phyloP scores from a whole-genome alignment of 768 basidiomycete species.

The Boletus insuetus region DNA sequence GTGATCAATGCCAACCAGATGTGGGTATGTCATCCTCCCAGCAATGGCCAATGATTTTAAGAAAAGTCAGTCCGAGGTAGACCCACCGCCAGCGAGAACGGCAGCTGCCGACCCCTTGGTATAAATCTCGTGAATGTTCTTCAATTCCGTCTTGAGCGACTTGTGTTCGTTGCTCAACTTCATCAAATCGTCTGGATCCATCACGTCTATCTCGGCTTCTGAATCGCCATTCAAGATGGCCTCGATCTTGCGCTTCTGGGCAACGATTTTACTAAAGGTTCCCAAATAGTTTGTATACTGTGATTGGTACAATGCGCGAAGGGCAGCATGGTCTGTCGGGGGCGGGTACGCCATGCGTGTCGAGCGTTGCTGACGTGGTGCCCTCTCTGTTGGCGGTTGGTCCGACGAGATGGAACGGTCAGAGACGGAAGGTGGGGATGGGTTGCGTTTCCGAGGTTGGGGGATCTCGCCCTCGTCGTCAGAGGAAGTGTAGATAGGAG shows the following conservation, averaged over 20 bases:
- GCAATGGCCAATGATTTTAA: too few species aligned
- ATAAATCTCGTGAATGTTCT: constrained; percentile 45
- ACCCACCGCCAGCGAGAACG: neutral
- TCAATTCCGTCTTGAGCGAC: constrained; percentile 51
- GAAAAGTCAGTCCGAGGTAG: constrained; percentile 11
- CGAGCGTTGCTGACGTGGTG: constrained; percentile 23
- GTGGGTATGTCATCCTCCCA: too few species aligned
- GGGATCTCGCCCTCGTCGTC: constrained; percentile 53
- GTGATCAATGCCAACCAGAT: too few species aligned
- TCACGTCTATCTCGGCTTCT: constrained; percentile 51
- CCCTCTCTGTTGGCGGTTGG: constrained; percentile 11
- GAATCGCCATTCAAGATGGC: constrained; percentile 53
- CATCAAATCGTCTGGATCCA: constrained; percentile 52
- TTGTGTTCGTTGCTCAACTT: constrained; percentile 45
- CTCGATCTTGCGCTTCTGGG: constrained; percentile 52
- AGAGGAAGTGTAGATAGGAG: constrained; percentile 66
- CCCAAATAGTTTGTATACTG: constrained; percentile 52
- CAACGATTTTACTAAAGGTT: constrained; percentile 44
- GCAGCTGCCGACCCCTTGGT: constrained; percentile 13
- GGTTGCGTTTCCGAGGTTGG: constrained; percentile 25
- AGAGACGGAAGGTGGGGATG: constrained; percentile 27
- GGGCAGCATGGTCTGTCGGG: constrained; percentile 47
- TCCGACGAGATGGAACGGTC: constrained; percentile 25
- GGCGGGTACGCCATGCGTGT: constrained; percentile 35
- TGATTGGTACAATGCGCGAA: constrained; percentile 52